Percentiles rank a stretch among this genome's conserved stretches.
Conservation (phyloP, 768 basidiomycete species). For the Auricularia heimuer region DNA sequence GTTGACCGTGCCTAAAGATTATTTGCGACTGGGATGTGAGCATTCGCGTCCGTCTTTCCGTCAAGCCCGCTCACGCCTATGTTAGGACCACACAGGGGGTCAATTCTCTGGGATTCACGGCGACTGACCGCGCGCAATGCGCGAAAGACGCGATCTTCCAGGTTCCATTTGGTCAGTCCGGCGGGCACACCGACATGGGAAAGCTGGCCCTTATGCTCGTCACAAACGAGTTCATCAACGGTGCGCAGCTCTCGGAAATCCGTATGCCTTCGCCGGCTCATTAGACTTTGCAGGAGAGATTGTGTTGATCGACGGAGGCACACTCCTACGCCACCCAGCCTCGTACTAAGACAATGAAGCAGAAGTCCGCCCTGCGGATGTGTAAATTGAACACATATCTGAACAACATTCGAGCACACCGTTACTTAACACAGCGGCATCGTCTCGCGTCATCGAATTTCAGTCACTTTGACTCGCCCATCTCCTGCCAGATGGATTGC, state of each 20-base stretch:
- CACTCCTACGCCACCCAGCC: slow-evolving; percentile 28
- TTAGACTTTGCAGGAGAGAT: slow-evolving; percentile 21
- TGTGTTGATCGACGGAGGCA: slow-evolving; percentile 39
- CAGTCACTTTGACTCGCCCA: too few species aligned
- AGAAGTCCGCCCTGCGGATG: neutral
- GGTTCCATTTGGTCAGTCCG: slow-evolving; percentile 26
- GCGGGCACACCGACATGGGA: slow-evolving; percentile 35
- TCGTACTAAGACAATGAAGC: slow-evolving; percentile 19
- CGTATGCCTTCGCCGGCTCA: neutral
- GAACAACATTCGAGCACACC: too few species aligned
- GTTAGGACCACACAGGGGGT: neutral
- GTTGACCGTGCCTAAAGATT: neutral
- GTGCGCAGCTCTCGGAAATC: slow-evolving; percentile 7
- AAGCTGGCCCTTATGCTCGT: slow-evolving; percentile 33
- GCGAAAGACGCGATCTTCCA: slow-evolving; percentile 19
- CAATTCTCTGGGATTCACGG: slow-evolving; percentile 16
- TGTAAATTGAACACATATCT: too few species aligned
- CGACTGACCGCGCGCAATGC: slow-evolving; percentile 8
- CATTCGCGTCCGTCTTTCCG: neutral
- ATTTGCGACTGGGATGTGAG: slow-evolving; percentile 22
- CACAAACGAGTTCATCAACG: slow-evolving; percentile 39
- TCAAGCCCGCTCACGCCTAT: neutral
- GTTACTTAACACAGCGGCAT: too few species aligned
- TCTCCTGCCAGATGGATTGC: too few species aligned
- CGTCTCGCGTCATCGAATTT: too few species aligned